phyloP scores from a whole-genome alignment of 139 green algal genomes.

The Picochlorum sp. region DNA sequence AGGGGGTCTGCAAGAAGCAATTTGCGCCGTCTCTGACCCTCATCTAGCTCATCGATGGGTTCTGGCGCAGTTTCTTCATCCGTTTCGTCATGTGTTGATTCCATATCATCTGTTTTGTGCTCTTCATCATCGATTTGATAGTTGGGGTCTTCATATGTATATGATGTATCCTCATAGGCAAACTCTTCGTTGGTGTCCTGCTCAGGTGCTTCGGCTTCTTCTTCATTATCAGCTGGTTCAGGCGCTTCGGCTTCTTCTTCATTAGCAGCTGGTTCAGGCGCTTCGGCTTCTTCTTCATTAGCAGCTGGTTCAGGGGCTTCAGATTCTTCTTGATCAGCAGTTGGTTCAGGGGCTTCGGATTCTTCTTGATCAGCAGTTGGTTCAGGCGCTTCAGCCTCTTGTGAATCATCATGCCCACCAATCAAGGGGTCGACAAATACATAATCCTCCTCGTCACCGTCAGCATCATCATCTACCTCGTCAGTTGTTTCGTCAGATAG shows the following conservation, averaged over 20 bases:
- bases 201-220: background rate
- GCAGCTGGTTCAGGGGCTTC: background rate
- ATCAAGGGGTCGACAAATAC: background rate
- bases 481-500: background rate
- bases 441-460: background rate
- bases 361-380: background rate
- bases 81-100: too few relatives aligned
- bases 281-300: background rate
- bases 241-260: background rate
- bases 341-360: background rate
- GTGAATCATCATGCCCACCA: background rate
- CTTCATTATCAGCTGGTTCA: background rate
- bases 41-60: background rate
- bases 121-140: too few relatives aligned
- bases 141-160: too few relatives aligned
- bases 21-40: background rate
- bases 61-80: too few relatives aligned
- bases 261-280: background rate
- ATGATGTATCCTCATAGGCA: too few relatives aligned
- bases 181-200: too few relatives aligned
- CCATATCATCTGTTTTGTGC: too few relatives aligned
- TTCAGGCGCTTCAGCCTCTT: background rate
- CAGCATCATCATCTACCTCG: background rate
- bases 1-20: slow-evolving; percentile 16
- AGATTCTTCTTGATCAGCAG: slow-evolving; percentile 1